Percentiles rank a stretch among this genome's conserved stretches.
These are phyloP conservation scores for Globisporangium ultimum DNA, from an alignment of 352 stramenopile species.

Conservation along the genomic window DNA sequence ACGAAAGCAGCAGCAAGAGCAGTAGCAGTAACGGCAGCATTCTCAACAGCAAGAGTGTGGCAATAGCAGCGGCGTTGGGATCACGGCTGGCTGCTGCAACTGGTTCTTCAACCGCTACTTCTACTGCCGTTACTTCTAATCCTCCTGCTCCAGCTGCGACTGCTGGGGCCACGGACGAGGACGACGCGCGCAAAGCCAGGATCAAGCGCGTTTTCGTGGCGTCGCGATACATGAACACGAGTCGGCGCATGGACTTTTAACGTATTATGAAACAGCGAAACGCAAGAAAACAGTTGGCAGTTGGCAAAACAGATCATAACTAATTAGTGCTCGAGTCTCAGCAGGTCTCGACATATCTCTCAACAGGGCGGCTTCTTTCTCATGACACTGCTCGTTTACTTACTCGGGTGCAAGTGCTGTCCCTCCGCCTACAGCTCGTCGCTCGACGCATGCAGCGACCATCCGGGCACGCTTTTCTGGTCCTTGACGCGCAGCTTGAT, in stretches of 20 bases:
- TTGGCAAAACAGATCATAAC: too few relatives aligned
- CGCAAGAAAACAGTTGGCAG: too few relatives aligned
- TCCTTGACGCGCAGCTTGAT: constrained; percentile 82
- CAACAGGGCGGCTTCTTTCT: too few relatives aligned
- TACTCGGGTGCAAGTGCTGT: background rate
- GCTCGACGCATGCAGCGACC: constrained; percentile 56
- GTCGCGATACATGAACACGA: constrained; percentile 38
- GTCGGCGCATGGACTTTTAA: constrained; percentile 14
- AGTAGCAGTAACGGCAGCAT: background rate
- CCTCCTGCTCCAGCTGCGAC: background rate
- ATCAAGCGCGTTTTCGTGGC: constrained; percentile 42
- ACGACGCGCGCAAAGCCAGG: constrained; percentile 12
- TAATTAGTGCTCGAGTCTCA: background rate
- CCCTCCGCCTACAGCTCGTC: constrained; percentile 27
- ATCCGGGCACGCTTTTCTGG: constrained; percentile 73
- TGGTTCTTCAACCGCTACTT: too few relatives aligned
- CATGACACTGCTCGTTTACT: too few relatives aligned
- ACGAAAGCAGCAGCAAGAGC: background rate
- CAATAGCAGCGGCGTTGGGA: constrained; percentile 5
- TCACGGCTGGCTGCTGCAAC: too few relatives aligned
- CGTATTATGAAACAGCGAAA: background rate
- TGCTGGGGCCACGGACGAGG: constrained; percentile 11
- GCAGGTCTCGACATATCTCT: too few relatives aligned
- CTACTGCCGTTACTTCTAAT: too few relatives aligned
- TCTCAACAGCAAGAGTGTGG: background rate